These are phyloP conservation scores for Dictyostelium firmibasis DNA, from an alignment of 78 protist genomes.

Conservation along the genomic window DNA sequence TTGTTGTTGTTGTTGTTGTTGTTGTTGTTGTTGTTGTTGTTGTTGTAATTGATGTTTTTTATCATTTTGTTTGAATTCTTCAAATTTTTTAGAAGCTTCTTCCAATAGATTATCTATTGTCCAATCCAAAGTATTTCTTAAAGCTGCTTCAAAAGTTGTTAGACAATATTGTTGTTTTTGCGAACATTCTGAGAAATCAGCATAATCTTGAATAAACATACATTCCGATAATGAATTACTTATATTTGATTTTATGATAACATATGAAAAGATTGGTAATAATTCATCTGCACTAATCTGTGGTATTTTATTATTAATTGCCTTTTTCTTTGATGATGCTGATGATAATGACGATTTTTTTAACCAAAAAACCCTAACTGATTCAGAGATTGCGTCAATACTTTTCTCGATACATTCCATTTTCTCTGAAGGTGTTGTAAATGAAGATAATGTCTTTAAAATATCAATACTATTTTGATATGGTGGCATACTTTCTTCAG, in stretches of 20 bases:
- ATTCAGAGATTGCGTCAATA: slow-evolving; percentile 28
- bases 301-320: too few species aligned
- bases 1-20: neutral
- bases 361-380: slow-evolving; percentile 10
- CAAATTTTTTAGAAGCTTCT: slow-evolving; percentile 45
- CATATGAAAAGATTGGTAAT: slow-evolving; percentile 48
- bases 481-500: neutral
- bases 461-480: slow-evolving; percentile 45
- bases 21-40: neutral
- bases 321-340: neutral
- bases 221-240: slow-evolving; percentile 8
- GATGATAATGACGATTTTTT: neutral
- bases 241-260: slow-evolving; percentile 57
- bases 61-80: neutral
- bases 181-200: neutral
- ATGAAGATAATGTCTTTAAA: slow-evolving; percentile 18
- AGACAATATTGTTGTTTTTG: slow-evolving; percentile 43
- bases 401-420: slow-evolving; percentile 32
- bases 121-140: slow-evolving; percentile 18
- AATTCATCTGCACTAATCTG: slow-evolving; percentile 54
- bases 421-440: slow-evolving; percentile 47
- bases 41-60: neutral
- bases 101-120: neutral
- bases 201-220: slow-evolving; percentile 64
- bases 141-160: slow-evolving; percentile 53